A percentile compares a stretch with the other conserved stretches of the same genome.
These are phyloP conservation scores for Clavispora asparagi DNA, from an alignment of 805 yeast species.

Conservation along the genomic window DNA sequence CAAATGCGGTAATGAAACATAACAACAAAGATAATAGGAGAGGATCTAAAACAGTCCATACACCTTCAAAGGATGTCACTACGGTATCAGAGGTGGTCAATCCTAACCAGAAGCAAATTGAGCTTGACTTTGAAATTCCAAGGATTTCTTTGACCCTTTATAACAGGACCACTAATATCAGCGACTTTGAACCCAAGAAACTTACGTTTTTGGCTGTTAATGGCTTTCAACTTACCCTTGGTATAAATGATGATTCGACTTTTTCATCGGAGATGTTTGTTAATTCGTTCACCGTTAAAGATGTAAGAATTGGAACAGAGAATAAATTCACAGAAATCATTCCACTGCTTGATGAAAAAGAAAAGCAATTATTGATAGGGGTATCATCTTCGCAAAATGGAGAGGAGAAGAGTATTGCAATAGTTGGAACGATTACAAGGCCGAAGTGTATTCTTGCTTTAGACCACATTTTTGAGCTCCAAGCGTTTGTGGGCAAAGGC, in stretches of 20 bases:
- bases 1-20: slow-evolving; percentile 45
- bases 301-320: slow-evolving; percentile 54
- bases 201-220: slow-evolving; percentile 45
- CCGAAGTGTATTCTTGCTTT: slow-evolving; percentile 79
- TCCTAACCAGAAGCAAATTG: slow-evolving; percentile 32
- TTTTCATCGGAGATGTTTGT: slow-evolving; percentile 58
- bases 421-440: slow-evolving; percentile 64
- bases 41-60: neutral
- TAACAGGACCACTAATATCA: slow-evolving; percentile 41
- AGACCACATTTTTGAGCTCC: slow-evolving; percentile 78
- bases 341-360: slow-evolving; percentile 59
- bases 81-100: slow-evolving; percentile 6
- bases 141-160: slow-evolving; percentile 56
- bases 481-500: slow-evolving; percentile 54
- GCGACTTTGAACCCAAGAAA: slow-evolving; percentile 29
- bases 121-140: slow-evolving; percentile 56
- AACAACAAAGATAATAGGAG: slow-evolving; percentile 4
- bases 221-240: slow-evolving; percentile 47
- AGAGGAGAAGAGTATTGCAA: slow-evolving; percentile 37
- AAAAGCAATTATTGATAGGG: slow-evolving; percentile 66
- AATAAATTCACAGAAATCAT: slow-evolving; percentile 78
- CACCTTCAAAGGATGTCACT: neutral
- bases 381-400: slow-evolving; percentile 40
- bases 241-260: slow-evolving; percentile 49
- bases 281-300: slow-evolving; percentile 72